Percentiles rank a stretch among this genome's conserved stretches.
Evolutionary conservation across 192 early-diverging fungal genomes (phyloP).

Genomic region (Dissophora ornata): DNA sequence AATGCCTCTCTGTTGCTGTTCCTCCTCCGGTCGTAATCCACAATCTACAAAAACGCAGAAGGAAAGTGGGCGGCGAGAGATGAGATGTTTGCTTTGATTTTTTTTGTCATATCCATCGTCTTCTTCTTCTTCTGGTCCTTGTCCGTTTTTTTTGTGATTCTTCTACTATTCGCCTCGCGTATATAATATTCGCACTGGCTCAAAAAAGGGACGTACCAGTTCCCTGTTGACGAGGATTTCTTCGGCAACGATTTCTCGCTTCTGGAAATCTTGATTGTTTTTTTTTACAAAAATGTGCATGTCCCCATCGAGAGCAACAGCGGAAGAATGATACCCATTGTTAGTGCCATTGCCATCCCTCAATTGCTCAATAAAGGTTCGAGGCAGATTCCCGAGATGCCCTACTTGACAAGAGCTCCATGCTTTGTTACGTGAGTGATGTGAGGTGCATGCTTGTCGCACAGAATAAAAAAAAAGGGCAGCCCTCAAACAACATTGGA

Average conservation of each 20-base stretch:
- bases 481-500: neutral
- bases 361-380: too few species aligned
- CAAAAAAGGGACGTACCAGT: slow-evolving; percentile 65
- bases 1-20: slow-evolving; percentile 70
- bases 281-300: neutral
- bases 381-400: too few species aligned
- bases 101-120: too few species aligned
- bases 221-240: slow-evolving; percentile 68
- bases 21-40: slow-evolving; percentile 68
- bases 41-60: slow-evolving; percentile 47
- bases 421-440: neutral
- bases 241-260: slow-evolving; percentile 63
- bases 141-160: too few species aligned
- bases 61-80: neutral
- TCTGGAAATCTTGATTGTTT: slow-evolving; percentile 48
- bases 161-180: too few species aligned
- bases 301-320: too few species aligned
- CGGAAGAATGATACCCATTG: too few species aligned
- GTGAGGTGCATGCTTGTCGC: neutral
- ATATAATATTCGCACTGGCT: too few species aligned
- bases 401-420: slow-evolving; percentile 25
- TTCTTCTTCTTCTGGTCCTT: too few species aligned
- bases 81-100: too few species aligned
- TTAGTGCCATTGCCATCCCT: too few species aligned
- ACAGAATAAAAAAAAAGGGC: neutral